Base-by-base conservation (phyloP, 176 grass and related monocot species). In the Lolium multiflorum region DNA sequence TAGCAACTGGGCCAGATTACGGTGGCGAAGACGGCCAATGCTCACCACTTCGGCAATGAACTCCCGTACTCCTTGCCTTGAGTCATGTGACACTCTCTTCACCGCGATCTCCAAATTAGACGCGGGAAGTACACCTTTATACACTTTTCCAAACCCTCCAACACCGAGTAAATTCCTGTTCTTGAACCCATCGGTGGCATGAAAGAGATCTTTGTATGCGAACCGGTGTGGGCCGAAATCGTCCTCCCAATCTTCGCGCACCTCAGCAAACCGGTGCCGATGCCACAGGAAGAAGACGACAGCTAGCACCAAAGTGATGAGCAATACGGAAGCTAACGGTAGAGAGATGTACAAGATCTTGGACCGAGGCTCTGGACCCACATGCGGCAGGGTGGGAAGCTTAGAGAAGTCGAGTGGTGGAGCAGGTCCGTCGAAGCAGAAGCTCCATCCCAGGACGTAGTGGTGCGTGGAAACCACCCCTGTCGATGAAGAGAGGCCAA, bases 371-470 rank as follows among this genome's bases (percentile, higher is more conserved):
- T 59, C 81, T 10, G 59, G 48, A 21, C 65, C 79, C 28, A 44
- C 1, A 16, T 37, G 80, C 13, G 91, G 91, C 28, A 86, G 67
- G 14, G 8, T 3, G 1, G 86, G 90, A 6, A 92, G 83, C 31
- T 57, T 78, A 0, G 64, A 38, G 35, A 89, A 13, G 24, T 89
- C 35, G 3, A 92, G 79, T 0, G 86, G 44, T 0, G 71, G 78
- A 35, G 72, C 86, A 6, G 78, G 52, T 18, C 81, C 68, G 57
- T 88, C 83, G 3, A 86, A 38, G 77, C 46, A 31, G 65, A 92
- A 89, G 90, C 90, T 89, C 90, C 90, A 92, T n/a, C 90, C 86
- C 4, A 89, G 72, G 10, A 89, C 58, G 82, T 86, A 86, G 59
- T 92, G 90, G 82, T 59, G 80, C 11, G 78, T 81, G 59, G 5